Evolutionary conservation across 768 basidiomycete genomes (phyloP), one percentile per base, ranked within the genome.

Genomic region (Pulveroboletus sp.): DNA sequence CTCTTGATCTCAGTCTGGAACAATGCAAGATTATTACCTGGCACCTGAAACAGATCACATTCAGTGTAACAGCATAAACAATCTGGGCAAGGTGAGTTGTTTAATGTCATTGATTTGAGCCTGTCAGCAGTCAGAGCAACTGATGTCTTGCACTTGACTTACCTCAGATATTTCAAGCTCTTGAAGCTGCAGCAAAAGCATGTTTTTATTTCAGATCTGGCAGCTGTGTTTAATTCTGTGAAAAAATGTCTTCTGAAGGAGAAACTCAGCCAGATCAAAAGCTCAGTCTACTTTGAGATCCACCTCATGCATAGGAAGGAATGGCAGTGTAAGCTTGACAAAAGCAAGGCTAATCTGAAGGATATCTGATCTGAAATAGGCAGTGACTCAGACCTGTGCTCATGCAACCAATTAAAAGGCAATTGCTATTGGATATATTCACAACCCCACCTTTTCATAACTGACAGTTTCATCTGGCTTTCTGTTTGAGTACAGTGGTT

Each of bases 391-490:
- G 62, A 27, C 16, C 52, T 60, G 37, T 20, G 12, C 14, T 12
- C 22, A 12, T 20, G 4, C 20, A 10, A 12, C 37, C 20, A 12
- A 38, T 38, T 38, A 22, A 20, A 16, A 64, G 47, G 66, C 58
- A 65, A 69, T 27, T 54, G 46, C 5, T 73, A 71, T 43, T 34
- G 69, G n/a, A 70, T 74, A 14, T 73, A 69, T 53, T 57, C 57
- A 37, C 50, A 64, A 46, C 64, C 67, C 26, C 61, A 71, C 32
- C 52, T 65, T 4, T 59, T 54, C 2, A 63, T 59, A n/a, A 58
- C 63, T 1, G 63, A 71, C 47, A 59, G 67, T 58, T 63, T 57
- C 42, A 48, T 54, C 0, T 63, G 68, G 45, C 51, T 73, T 1
- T n/a, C 44, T 7, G 13, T 50, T 5, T 72, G 64, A 20, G 23